Base-by-base conservation (phyloP, 768 basidiomycete genomes). In the Tylopilus sp. region DNA sequence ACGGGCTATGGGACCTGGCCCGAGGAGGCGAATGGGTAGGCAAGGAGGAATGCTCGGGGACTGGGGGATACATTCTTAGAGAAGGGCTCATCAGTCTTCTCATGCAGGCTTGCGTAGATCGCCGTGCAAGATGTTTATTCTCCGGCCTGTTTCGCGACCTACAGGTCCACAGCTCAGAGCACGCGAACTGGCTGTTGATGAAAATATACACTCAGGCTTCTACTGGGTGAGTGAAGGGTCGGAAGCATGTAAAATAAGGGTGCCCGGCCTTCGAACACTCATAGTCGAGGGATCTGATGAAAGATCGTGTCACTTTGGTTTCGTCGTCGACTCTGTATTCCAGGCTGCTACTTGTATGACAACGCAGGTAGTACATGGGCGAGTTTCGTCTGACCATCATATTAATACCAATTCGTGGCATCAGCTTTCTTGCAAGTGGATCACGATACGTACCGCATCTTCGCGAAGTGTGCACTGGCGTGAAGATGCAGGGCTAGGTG, bases 381-480 rank as follows among this genome's bases (percentile, higher is more conserved):
- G 60, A 23, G 18, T 42, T 42, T 42, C 25, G 8, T 23, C 41
- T 2, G n/a, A 25, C 17, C 15, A 26, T 18, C 4, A 28, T n/a
- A n/a, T n/a, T n/a, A 9, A 42, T 26, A 26, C 25, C 17, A 58
- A 71, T 86, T 47, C 88, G 91, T 63, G 85, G 86, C 9, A 63
- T 86, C 57, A 84, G 84, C 64, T 84, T 83, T 6, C 69, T 86
- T 21, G 76, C 80, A 49, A 91, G 9, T 36, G 4, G 11, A 89
- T 67, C 69, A 89, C 31, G 60, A 66, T 15, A 76, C 82, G 9
- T 74, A 90, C 56, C 64, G 26, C 6, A 26, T 1, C 86, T 48
- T 78, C 80, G 3, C 57, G 88, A 88, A 13, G 65, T 88, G 35
- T 88, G 81, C 81, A 78, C 88, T 40, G 86, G 80, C 25, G 81